Conservation (phyloP, 2,329 filamentous ascomycete genomes). For the Microdochium paspali region DNA sequence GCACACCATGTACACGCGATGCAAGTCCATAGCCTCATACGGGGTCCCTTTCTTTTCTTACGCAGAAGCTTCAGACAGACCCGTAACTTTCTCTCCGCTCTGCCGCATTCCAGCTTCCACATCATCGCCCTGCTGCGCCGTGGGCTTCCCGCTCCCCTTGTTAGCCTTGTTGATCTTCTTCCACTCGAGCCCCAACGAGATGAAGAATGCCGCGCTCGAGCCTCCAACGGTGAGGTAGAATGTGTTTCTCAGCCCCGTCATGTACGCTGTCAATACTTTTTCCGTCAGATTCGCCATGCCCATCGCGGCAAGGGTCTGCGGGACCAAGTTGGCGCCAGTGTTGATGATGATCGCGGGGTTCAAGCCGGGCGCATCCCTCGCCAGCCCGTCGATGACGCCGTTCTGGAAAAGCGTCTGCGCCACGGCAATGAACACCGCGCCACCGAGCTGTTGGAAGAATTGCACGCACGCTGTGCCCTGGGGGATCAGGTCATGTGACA, state of each 20-base stretch:
- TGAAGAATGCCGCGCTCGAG: constrained; percentile 33
- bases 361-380: constrained; percentile 31
- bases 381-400: constrained; percentile 43
- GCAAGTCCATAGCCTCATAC: too few species aligned
- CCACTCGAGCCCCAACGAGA: constrained; percentile 36
- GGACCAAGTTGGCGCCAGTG: constrained; percentile 41
- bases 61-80: too few species aligned
- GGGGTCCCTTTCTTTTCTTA: too few species aligned
- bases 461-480: constrained; percentile 40
- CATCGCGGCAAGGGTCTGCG: constrained; percentile 29
- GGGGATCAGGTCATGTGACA: constrained; percentile 37
- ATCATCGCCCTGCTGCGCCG: constrained; percentile 49
- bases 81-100: constrained; percentile 42
- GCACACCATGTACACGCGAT: too few species aligned
- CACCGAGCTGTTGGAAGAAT: constrained; percentile 58
- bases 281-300: constrained; percentile 29
- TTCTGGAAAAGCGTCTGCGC: constrained; percentile 61
- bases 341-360: constrained; percentile 38
- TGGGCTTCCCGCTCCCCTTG: too few species aligned
- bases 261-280: constrained; percentile 37
- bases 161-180: constrained; percentile 39
- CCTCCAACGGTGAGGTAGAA: constrained; percentile 43
- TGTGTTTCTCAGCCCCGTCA: constrained; percentile 36
- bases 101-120: constrained; percentile 34
- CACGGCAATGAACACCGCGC: constrained; percentile 55